A percentile compares a stretch with the other conserved stretches of the same genome.
phyloP scores from a whole-genome alignment of 345 rosid species.

The Gynandropsis gynandra region DNA sequence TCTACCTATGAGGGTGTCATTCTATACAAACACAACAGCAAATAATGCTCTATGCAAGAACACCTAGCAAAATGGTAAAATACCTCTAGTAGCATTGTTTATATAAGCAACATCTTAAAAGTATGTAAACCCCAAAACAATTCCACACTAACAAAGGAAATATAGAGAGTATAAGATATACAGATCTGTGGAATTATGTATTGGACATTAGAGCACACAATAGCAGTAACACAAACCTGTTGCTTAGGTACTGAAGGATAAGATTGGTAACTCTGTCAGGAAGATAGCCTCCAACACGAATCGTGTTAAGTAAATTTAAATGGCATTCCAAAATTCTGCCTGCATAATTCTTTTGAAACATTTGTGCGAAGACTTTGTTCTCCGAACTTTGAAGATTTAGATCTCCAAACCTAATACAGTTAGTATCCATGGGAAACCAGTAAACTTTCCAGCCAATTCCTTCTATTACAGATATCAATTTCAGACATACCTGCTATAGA shows the following conservation, averaged over 20 bases:
- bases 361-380: slow-evolving; percentile 75
- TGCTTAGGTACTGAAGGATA: slow-evolving; percentile 89
- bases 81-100: background rate
- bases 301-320: slow-evolving; percentile 65
- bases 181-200: background rate
- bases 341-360: slow-evolving; percentile 88
- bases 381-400: slow-evolving; percentile 82
- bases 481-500: slow-evolving; percentile 63
- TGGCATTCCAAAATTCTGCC: slow-evolving; percentile 93
- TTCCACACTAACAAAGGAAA: background rate
- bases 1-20: slow-evolving; percentile 1
- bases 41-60: slow-evolving; percentile 2
- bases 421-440: background rate
- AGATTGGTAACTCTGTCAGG: slow-evolving; percentile 96
- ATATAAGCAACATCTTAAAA: background rate
- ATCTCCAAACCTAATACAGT: slow-evolving; percentile 77
- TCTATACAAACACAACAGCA: background rate
- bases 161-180: slow-evolving; percentile 1
- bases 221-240: slow-evolving; percentile 50
- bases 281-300: slow-evolving; percentile 84
- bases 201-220: slow-evolving; percentile 11
- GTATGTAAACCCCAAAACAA: background rate
- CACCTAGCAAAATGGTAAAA: too few species aligned
- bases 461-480: slow-evolving; percentile 3
- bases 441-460: background rate